phyloP scores from a whole-genome alignment of 345 rosid genomes.

The Lenwebbia sp. region DNA sequence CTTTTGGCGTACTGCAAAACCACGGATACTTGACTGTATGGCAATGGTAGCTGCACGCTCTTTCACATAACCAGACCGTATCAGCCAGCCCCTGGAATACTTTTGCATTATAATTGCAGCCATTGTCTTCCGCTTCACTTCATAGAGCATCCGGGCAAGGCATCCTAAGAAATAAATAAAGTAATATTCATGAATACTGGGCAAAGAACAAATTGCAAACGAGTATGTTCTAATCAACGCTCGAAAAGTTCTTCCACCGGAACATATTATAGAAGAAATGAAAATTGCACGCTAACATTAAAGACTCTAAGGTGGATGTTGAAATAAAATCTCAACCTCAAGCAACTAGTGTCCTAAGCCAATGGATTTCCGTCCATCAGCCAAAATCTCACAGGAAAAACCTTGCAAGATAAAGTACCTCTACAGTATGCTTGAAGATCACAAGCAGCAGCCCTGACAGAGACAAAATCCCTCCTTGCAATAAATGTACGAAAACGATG shows the following conservation, averaged over 20 bases:
- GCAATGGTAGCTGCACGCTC: constrained; percentile 37
- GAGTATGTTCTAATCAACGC: not conserved
- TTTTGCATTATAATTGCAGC: constrained; percentile 72
- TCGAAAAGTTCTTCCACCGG: not conserved
- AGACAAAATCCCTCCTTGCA: constrained; percentile 40
- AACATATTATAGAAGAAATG: not conserved
- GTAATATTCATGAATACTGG: not conserved
- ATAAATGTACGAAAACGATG: constrained; percentile 50
- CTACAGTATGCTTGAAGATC: constrained; percentile 76
- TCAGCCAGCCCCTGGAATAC: constrained; percentile 51
- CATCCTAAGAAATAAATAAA: constrained; percentile 44
- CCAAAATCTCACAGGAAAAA: not conserved
- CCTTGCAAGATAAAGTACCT: constrained; percentile 32
- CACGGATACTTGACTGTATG: constrained; percentile 62
- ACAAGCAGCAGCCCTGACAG: constrained; percentile 46
- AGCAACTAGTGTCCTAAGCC: not conserved
- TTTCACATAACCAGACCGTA: constrained; percentile 37
- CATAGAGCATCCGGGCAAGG: constrained; percentile 52
- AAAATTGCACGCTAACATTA: not conserved
- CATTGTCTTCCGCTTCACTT: constrained; percentile 45
- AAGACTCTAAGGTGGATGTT: not conserved
- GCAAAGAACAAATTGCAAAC: not conserved
- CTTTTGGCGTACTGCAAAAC: constrained; percentile 46
- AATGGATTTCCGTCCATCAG: not conserved
- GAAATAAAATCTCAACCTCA: not conserved